Percentiles rank a stretch among this genome's conserved stretches.
phyloP scores from a whole-genome alignment of 331 rosid species.

The Pyracantha coccinea region DNA sequence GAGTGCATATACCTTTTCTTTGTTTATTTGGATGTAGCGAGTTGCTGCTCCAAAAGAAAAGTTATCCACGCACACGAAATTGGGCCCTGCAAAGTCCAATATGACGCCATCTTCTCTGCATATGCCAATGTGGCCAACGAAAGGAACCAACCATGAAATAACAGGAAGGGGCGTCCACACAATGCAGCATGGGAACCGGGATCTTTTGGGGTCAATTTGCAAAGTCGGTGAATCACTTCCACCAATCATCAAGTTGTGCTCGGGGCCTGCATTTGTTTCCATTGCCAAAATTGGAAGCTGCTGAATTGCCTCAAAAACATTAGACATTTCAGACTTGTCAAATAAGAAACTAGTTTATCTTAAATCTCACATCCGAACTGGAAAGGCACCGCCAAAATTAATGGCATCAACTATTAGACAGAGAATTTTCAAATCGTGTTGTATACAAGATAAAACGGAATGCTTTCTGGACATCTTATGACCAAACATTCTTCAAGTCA shows the following conservation, averaged over 20 bases:
- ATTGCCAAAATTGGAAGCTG: conserved; percentile 28
- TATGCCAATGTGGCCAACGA: conserved; percentile 89
- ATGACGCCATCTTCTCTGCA: conserved; percentile 97
- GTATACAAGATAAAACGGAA: neutral
- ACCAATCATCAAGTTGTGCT: conserved; percentile 37
- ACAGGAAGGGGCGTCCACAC: conserved; percentile 99
- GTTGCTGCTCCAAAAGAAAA: conserved; percentile 83
- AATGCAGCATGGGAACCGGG: conserved; percentile 85
- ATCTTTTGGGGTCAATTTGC: conserved; percentile 65
- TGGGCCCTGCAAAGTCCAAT: conserved; percentile 96
- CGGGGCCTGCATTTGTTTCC: conserved; percentile 52
- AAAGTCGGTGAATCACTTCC: conserved; percentile 29
- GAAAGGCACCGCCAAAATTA: neutral
- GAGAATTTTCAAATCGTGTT: neutral
- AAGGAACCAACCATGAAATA: conserved; percentile 88
- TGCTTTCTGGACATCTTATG: neutral
- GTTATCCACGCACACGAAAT: conserved; percentile 75
- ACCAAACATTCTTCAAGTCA: neutral
- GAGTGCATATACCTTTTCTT: conserved; percentile 46
- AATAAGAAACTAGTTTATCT: neutral
- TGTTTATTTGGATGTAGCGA: conserved; percentile 63
- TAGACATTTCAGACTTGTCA: neutral
- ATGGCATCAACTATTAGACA: neutral
- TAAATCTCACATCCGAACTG: neutral
- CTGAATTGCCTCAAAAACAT: conserved; percentile 14